phyloP scores from a whole-genome alignment of 805 yeast genomes.

The Pichia pseudocactophila region DNA sequence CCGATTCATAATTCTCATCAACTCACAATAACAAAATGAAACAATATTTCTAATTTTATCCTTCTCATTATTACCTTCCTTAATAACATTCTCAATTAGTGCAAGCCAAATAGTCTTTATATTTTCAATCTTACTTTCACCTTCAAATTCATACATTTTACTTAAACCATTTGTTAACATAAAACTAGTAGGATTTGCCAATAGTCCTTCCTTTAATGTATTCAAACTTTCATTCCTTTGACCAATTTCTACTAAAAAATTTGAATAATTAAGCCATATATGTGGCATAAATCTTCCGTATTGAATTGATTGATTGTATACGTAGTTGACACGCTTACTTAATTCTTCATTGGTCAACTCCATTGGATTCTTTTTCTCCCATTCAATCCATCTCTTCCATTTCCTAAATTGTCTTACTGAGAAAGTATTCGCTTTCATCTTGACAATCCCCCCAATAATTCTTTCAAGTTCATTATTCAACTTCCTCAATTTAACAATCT shows the following conservation, averaged over 20 bases:
- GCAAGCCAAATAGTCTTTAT: conserved; percentile 42
- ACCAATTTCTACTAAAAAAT: conserved; percentile 15
- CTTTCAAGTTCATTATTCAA: conserved; percentile 62
- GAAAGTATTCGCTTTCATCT: conserved; percentile 11
- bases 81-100: conserved; percentile 36
- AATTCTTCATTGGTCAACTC: conserved; percentile 43
- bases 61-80: conserved; percentile 14
- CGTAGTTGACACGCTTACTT: conserved; percentile 54
- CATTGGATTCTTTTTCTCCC: conserved; percentile 70
- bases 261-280: conserved; percentile 59
- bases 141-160: conserved; percentile 49
- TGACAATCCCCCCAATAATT: conserved; percentile 30
- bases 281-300: conserved; percentile 58
- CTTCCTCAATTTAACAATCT: conserved; percentile 81
- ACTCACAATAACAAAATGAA: conserved; percentile 59
- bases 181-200: conserved; percentile 62
- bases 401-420: conserved; percentile 36
- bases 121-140: conserved; percentile 39
- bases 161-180: conserved; percentile 58
- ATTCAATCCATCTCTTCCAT: conserved; percentile 71
- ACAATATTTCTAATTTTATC: conserved; percentile 29
- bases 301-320: conserved; percentile 62
- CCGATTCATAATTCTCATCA: conserved; percentile 67
- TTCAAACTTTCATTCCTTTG: conserved; percentile 25
- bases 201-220: conserved; percentile 44